Evolutionary conservation across 345 rosid species (phyloP), one percentile per base, ranked within the genome.

Genomic region (Firmiana major): DNA sequence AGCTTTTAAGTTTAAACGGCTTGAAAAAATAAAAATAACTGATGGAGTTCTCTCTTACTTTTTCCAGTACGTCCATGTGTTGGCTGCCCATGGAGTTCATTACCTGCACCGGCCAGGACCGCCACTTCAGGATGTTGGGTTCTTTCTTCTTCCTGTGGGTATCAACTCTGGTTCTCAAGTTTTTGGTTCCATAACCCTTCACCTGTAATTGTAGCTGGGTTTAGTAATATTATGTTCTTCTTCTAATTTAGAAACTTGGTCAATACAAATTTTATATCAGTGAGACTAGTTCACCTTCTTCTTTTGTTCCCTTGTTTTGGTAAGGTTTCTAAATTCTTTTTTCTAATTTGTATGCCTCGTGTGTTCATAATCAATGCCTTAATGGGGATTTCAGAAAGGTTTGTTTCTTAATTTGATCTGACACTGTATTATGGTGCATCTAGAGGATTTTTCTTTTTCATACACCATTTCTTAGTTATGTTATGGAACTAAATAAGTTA

Each of bases 71-170:
- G 67, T 91, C 48, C 97, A 91, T 85, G 98, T 88, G 72, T 87
- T 93, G 88, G 97, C 98, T 84, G 98, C 94, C 58, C 89, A 89
- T 77, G 98, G 94, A 81, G 90, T 93, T 84, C 92, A 91, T 82
- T 93, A 89, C 85, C 78, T 91, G 62, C 98, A 91, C 63, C 84
- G 80, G 40, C 93, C 98, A 26, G 94, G 87, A 34, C 91, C 93
- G 48, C 73, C 82, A 7, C 92, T 93, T 74, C 92, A 83, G 81
- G 98, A 93, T 80, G 57, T 82, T 40, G 97, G 97, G 45, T 93
- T 89, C 83, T 74, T 84, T 48, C 70, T 93, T 78, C 90, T 91
- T 82, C 93, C 93, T 62, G 98, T 93, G 38, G 66, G 92, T 82
- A 75, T 9, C 79, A 57, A 46, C 65, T 77, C 70, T 15, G 21